phyloP scores from a whole-genome alignment of 345 rosid genomes.

The Cochlearia excelsa region DNA sequence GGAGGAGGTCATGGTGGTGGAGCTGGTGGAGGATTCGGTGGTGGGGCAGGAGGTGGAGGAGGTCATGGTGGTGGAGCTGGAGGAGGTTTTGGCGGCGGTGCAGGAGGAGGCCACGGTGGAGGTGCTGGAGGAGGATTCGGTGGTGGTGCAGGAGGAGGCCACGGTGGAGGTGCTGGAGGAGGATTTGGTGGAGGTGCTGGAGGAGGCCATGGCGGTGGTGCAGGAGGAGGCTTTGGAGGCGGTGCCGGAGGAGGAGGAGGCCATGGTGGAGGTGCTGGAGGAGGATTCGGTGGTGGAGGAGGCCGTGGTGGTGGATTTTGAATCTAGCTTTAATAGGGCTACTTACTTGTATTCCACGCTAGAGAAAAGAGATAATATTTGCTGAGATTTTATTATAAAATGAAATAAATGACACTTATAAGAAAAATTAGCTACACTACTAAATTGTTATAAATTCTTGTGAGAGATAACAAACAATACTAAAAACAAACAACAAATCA shows the following conservation, averaged over 20 bases:
- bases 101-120: background rate
- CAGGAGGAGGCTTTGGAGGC: conserved; percentile 22
- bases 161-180: conserved; percentile 15
- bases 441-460: too few relatives aligned
- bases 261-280: background rate
- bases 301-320: background rate
- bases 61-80: conserved; percentile 10
- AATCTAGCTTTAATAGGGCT: too few relatives aligned
- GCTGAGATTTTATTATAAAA: too few relatives aligned
- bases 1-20: too few relatives aligned
- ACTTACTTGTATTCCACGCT: too few relatives aligned
- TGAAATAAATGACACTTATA: too few relatives aligned
- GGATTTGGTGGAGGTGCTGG: conserved; percentile 31
- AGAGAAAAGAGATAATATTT: too few relatives aligned
- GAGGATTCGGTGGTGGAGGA: background rate
- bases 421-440: too few relatives aligned
- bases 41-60: too few relatives aligned
- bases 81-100: conserved; percentile 22
- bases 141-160: conserved; percentile 27
- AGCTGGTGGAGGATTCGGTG: too few relatives aligned
- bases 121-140: conserved; percentile 23
- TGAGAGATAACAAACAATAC: too few relatives aligned
- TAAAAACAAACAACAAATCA: conserved; percentile 1
- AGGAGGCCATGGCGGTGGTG: conserved; percentile 22
- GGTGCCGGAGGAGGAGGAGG: conserved; percentile 35